Percentiles rank a stretch among this genome's conserved stretches.
phyloP scores from a whole-genome alignment of 2,329 filamentous ascomycete species.

The Hypoxylon sp. region DNA sequence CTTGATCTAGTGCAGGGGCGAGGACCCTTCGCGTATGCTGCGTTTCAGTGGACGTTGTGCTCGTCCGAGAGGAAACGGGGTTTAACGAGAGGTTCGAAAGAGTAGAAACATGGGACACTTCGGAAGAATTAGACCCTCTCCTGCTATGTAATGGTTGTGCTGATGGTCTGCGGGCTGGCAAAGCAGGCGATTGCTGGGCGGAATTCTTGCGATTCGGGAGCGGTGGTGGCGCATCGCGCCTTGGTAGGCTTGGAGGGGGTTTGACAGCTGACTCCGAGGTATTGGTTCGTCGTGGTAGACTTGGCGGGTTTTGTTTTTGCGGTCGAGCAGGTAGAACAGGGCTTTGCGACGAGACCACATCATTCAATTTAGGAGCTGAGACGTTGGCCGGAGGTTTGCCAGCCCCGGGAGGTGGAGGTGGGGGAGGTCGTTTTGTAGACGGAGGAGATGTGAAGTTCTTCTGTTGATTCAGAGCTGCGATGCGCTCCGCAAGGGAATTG shows the following conservation, averaged over 20 bases:
- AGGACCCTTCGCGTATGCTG: conserved; percentile 63
- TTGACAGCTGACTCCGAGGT: conserved; percentile 48
- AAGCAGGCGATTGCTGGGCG: conserved; percentile 60
- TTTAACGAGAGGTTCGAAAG: conserved; percentile 68
- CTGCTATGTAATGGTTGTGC: conserved; percentile 61
- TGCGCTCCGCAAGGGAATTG: conserved; percentile 72
- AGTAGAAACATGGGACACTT: conserved; percentile 68
- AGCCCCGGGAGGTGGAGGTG: conserved; percentile 61
- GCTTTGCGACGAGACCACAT: conserved; percentile 47
- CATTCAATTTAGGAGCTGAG: conserved; percentile 54
- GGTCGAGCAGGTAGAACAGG: conserved; percentile 60
- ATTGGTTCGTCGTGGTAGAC: conserved; percentile 57
- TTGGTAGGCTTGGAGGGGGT: conserved; percentile 49
- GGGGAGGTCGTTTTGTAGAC: conserved; percentile 59
- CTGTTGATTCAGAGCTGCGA: conserved; percentile 74
- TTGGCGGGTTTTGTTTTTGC: conserved; percentile 55
- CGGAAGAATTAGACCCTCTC: conserved; percentile 71
- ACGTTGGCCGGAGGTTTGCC: conserved; percentile 57
- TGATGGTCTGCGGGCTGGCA: conserved; percentile 67
- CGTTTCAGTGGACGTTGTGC: conserved; percentile 61
- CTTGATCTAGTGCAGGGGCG: conserved; percentile 69
- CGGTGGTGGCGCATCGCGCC: conserved; percentile 55
- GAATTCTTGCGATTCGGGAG: conserved; percentile 58
- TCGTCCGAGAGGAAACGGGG: conserved; percentile 64
- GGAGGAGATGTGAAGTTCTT: conserved; percentile 67